Evolutionary conservation across 345 rosid genomes (phyloP), one percentile per base, ranked within the genome.

Genomic region (Viola odorata): DNA sequence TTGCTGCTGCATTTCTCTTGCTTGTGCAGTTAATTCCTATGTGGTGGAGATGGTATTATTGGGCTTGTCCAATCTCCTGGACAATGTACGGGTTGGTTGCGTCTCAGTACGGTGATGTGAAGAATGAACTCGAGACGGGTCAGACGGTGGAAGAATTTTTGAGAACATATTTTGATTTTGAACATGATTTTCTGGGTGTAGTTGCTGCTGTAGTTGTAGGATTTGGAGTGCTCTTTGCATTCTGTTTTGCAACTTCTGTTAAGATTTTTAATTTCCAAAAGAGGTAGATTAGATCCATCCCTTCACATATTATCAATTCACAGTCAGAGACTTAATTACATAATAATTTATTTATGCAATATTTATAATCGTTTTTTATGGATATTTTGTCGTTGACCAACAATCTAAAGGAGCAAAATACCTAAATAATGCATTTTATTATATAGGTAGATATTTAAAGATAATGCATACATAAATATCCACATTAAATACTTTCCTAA

Each of bases 41-140:
- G 13, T 66, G 69, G 63, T 66, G 69, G 69, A 50, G 47, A n/a
- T 66, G 69, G 69, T 57, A 57, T 57, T 66, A 58, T n/a, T 66
- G 69, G 69, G 47, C 17, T 4, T 57, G 63, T 41, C 69, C 63
- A 12, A n/a, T 66, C 37, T 53, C 69, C 4, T 66, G 69, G 69
- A 57, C 63, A 5, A 6, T 66, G 57, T 66, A 66, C 9, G 69
- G 63, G 9, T 13, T 66, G 47, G 8, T 42, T 16, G 36, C 69
- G 12, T 58, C 69, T 3, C 69, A 66, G 41, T 57, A 45, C 15
- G 57, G 63, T 12, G 56, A 58, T 1, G 4, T 51, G 8, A 44
- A 57, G 16, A 50, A 23, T 17, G 7, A 0, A 14, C 13, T 58
- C 0, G 63, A 65, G 39, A 65, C 15, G 9, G 62, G 62, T 12